phyloP scores from a whole-genome alignment of 805 yeast species.

The Naumovozyma baii region DNA sequence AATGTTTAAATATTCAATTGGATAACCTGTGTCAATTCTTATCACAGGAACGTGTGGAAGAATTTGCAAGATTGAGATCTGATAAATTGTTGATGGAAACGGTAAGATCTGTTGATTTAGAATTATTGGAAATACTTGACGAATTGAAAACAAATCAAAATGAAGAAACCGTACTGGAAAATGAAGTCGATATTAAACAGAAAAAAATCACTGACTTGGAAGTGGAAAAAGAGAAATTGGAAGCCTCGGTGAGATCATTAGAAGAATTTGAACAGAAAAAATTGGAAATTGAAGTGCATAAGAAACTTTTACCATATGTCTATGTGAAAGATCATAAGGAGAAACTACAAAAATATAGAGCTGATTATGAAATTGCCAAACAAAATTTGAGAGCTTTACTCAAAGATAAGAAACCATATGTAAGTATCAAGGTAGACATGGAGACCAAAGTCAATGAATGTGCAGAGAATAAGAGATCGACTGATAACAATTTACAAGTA shows the following conservation, averaged over 20 bases:
- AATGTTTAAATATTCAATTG: conserved; percentile 61
- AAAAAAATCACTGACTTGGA: conserved; percentile 28
- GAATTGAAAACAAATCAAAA: conserved; percentile 44
- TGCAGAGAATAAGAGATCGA: conserved; percentile 7
- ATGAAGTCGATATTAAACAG: conserved; percentile 29
- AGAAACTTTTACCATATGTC: conserved; percentile 41
- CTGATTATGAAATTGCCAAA: conserved; percentile 22
- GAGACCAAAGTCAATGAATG: conserved; percentile 9
- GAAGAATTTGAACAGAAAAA: conserved; percentile 40
- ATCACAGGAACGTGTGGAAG: conserved; percentile 92
- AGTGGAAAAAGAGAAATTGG: conserved; percentile 31
- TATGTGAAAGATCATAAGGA: conserved; percentile 34
- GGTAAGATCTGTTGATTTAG: conserved; percentile 66
- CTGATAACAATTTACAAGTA: neutral
- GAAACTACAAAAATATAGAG: conserved; percentile 22
- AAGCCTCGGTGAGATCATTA: conserved; percentile 40
- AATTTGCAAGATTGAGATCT: conserved; percentile 74
- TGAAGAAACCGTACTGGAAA: conserved; percentile 31
- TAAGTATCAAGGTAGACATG: conserved; percentile 13
- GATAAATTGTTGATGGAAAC: conserved; percentile 68
- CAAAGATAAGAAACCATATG: conserved; percentile 21
- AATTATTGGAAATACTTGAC: conserved; percentile 48
- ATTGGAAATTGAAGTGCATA: conserved; percentile 38
- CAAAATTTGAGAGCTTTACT: conserved; percentile 18
- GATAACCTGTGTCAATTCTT: conserved; percentile 89